These are phyloP conservation scores for Saccharomycopsis schoenii DNA, from an alignment of 805 yeast species.

Conservation along the genomic window DNA sequence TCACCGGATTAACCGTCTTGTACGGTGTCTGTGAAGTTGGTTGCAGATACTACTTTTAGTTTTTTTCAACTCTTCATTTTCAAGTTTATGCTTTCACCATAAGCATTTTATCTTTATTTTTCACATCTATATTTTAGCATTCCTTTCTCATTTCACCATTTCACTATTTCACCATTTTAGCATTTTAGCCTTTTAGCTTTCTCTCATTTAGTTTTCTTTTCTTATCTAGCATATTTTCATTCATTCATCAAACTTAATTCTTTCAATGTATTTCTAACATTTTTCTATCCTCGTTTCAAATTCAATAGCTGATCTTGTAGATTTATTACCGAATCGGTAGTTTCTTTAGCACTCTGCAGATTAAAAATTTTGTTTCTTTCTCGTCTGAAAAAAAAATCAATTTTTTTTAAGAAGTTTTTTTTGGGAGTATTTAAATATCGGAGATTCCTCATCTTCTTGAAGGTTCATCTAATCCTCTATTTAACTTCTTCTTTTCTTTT, in stretches of 20 bases:
- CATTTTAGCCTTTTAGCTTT: background rate
- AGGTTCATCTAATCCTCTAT: background rate
- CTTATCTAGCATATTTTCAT: background rate
- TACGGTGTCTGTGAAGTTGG: conserved; percentile 19
- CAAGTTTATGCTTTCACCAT: background rate
- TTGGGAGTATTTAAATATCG: background rate
- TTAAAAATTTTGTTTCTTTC: background rate
- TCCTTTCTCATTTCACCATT: too few species aligned
- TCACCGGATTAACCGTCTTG: conserved; percentile 17
- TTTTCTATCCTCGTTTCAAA: background rate
- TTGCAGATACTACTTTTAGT: conserved; percentile 12
- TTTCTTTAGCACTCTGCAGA: background rate
- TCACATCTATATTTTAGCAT: background rate
- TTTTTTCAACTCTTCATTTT: background rate
- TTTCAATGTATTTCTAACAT: background rate
- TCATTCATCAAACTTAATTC: background rate
- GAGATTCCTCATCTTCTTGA: background rate
- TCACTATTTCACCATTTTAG: too few species aligned
- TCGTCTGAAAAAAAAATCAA: background rate
- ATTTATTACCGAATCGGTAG: background rate
- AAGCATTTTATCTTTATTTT: background rate
- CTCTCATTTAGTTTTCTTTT: background rate
- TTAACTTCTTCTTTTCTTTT: background rate
- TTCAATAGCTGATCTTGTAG: background rate
- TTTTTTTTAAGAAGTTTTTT: background rate